phyloP scores from a whole-genome alignment of 106 monocot genomes.

The Apostasia shenzhenica region DNA sequence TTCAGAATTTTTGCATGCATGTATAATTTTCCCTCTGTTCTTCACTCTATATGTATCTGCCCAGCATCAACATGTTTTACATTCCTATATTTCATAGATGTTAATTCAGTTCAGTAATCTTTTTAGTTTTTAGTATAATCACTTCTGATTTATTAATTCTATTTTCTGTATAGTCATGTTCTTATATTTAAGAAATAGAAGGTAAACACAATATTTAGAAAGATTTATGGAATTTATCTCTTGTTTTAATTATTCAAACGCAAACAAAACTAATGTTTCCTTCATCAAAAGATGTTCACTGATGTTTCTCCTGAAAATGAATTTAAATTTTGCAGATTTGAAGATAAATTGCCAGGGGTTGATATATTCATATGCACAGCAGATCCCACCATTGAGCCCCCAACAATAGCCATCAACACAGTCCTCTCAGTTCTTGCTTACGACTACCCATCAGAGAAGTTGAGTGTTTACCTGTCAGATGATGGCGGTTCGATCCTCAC shows the following conservation, averaged over 20 bases:
- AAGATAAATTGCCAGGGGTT: constrained; percentile 42
- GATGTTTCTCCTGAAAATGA: not conserved
- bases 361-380: constrained; percentile 82
- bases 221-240: no score
- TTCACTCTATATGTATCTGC: no score
- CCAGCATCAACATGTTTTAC: no score
- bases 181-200: not conserved
- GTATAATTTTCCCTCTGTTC: no score
- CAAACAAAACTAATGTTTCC: not conserved
- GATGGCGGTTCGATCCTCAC: constrained; percentile 72
- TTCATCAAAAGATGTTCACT: no score
- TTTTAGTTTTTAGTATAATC: no score
- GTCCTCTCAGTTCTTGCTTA: constrained; percentile 74
- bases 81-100: no score
- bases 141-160: no score
- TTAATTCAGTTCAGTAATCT: no score
- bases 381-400: constrained; percentile 64
- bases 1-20: no score
- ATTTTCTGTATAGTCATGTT: no score
- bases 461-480: constrained; percentile 67
- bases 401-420: constrained; percentile 58
- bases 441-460: constrained; percentile 61
- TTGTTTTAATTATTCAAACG: no score
- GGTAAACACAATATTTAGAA: not conserved
- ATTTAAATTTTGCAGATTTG: constrained; percentile 15